Evolutionary conservation across 2,329 filamentous ascomycete species (phyloP).

Genomic region (Raffaelea albimanens): DNA sequence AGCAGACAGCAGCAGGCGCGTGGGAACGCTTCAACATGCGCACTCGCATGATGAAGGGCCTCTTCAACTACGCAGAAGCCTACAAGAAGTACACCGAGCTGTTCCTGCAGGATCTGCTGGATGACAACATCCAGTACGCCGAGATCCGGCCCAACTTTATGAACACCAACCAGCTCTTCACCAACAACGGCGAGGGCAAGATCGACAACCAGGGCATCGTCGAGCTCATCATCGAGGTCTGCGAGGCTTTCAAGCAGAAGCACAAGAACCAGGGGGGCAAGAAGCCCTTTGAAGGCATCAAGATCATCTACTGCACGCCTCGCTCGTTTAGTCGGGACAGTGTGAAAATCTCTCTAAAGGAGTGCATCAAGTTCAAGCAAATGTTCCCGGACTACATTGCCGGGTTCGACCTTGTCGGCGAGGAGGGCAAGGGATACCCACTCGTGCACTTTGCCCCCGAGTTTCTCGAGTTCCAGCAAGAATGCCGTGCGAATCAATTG

Average conservation of each 20-base stretch:
- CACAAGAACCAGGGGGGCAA: constrained; percentile 18
- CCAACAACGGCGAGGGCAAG: constrained; percentile 40
- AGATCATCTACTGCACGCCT: constrained; percentile 64
- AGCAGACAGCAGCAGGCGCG: constrained; percentile 41
- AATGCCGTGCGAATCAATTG: constrained; percentile 37
- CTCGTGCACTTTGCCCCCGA: constrained; percentile 45
- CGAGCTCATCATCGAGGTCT: constrained; percentile 46
- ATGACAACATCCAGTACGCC: constrained; percentile 60
- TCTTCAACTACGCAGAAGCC: constrained; percentile 57
- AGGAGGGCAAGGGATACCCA: constrained; percentile 53
- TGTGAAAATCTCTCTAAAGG: constrained; percentile 43
- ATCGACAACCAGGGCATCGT: constrained; percentile 52
- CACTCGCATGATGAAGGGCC: constrained; percentile 63
- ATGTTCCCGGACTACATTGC: constrained; percentile 45
- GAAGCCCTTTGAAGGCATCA: constrained; percentile 50
- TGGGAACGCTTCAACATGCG: constrained; percentile 58
- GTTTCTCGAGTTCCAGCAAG: constrained; percentile 44
- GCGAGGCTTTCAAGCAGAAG: constrained; percentile 33
- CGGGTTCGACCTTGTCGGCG: constrained; percentile 64
- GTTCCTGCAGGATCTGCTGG: constrained; percentile 52
- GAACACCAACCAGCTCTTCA: constrained; percentile 50
- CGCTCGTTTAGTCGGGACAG: constrained; percentile 41
- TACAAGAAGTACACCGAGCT: constrained; percentile 50
- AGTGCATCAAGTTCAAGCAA: constrained; percentile 53
- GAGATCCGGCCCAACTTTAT: constrained; percentile 64